Percentiles rank a stretch among this genome's conserved stretches.
Conservation (phyloP, 176 grass and related monocot species). For the Triticum monococcum region DNA sequence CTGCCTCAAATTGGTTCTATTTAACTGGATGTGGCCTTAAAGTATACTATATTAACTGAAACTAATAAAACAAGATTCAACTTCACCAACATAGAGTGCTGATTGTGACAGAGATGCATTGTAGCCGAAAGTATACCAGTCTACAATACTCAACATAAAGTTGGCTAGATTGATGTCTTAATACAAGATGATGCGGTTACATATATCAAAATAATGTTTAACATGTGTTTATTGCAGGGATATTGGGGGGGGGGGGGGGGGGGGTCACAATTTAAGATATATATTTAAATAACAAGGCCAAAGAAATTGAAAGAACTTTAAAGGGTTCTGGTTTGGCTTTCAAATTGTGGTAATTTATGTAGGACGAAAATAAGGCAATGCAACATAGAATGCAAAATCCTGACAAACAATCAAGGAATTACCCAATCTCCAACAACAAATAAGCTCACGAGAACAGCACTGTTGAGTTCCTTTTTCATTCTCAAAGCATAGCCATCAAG, state of each 20-base stretch:
- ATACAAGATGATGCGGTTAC: not conserved
- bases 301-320: not conserved
- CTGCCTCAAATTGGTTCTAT: not conserved
- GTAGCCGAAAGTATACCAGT: not conserved
- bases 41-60: slow-evolving; percentile 7
- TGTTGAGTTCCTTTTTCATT: slow-evolving; percentile 64
- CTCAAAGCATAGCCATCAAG: slow-evolving; percentile 78
- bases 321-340: not conserved
- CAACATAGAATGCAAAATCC: not conserved
- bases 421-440: slow-evolving; percentile 94
- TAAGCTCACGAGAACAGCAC: slow-evolving; percentile 73
- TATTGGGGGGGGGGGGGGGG: not conserved
- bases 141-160: not conserved
- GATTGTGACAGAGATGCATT: not conserved
- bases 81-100: not conserved
- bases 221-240: not conserved
- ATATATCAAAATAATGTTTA: not conserved
- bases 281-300: not conserved
- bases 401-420: slow-evolving; percentile 23
- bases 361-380: not conserved
- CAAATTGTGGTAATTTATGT: not conserved
- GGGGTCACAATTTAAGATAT: not conserved
- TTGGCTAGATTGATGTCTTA: not conserved
- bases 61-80: not conserved
- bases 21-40: slow-evolving; percentile 11